phyloP scores from a whole-genome alignment of 2,329 filamentous ascomycete genomes.

The Aureobasidium vineae region DNA sequence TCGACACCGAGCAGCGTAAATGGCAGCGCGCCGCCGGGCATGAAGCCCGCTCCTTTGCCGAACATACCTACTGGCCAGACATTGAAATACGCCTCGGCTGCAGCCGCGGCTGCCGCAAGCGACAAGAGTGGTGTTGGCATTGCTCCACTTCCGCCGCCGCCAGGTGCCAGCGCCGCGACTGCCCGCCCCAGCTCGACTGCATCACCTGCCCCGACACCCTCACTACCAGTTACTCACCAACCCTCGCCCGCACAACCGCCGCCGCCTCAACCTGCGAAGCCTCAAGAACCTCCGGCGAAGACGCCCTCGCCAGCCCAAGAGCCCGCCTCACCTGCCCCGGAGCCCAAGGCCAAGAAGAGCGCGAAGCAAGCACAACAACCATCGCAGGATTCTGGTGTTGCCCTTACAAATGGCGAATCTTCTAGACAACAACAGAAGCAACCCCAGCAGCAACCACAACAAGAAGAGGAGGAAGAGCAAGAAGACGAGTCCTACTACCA shows the following conservation, averaged over 20 bases:
- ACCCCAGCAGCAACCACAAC: slow-evolving; percentile 8
- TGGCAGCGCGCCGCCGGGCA: slow-evolving; percentile 58
- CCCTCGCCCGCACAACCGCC: slow-evolving; percentile 37
- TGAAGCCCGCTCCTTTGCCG: slow-evolving; percentile 92
- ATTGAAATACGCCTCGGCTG: slow-evolving; percentile 94
- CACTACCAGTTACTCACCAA: slow-evolving; percentile 47
- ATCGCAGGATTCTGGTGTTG: slow-evolving; percentile 39
- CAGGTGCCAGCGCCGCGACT: slow-evolving; percentile 53
- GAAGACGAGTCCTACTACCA: slow-evolving; percentile 86
- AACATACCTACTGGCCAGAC: slow-evolving; percentile 82
- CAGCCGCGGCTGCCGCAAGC: slow-evolving; percentile 85
- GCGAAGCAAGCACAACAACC: slow-evolving; percentile 34
- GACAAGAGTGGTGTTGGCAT: slow-evolving; percentile 90
- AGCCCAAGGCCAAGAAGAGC: slow-evolving; percentile 30
- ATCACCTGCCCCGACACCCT: slow-evolving; percentile 54
- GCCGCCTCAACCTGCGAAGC: slow-evolving; percentile 32
- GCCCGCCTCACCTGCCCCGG: slow-evolving; percentile 8
- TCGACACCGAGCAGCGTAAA: slow-evolving; percentile 63
- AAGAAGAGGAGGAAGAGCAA: slow-evolving; percentile 42
- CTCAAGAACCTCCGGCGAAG: slow-evolving; percentile 33
- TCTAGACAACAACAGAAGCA: slow-evolving; percentile 43
- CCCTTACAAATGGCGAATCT: slow-evolving; percentile 53
- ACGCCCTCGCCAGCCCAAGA: slow-evolving; percentile 21
- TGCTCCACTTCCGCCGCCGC: slow-evolving; percentile 86
- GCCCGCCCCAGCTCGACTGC: slow-evolving; percentile 57